Evolutionary conservation across 2,329 filamentous ascomycete genomes (phyloP).

Genomic region (Plectosphaerella cucumerina): DNA sequence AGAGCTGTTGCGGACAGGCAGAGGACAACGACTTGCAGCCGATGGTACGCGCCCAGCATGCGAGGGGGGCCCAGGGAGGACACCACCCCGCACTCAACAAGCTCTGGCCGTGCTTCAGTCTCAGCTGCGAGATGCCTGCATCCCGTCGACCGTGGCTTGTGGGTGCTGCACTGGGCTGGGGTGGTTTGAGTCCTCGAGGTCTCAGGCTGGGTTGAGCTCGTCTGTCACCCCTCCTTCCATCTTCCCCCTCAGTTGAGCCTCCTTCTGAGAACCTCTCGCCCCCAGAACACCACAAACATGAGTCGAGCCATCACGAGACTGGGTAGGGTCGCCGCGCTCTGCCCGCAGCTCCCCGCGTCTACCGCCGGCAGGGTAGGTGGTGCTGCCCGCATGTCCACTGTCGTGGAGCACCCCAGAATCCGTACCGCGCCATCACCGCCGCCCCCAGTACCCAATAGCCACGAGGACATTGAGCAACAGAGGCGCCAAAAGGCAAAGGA

Average conservation of each 20-base stretch:
- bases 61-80: neutral
- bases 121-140: neutral
- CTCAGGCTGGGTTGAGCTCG: neutral
- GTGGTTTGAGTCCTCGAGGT: no score
- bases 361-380: neutral
- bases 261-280: neutral
- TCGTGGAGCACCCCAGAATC: neutral
- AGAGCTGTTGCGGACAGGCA: no score
- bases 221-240: neutral
- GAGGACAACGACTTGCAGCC: neutral
- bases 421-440: neutral
- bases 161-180: neutral
- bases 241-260: neutral
- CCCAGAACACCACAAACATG: neutral
- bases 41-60: neutral
- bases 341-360: neutral
- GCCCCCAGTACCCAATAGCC: neutral
- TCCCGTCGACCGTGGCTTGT: neutral
- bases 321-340: neutral
- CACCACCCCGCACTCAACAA: no score
- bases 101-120: no score
- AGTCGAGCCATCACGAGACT: neutral
- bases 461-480: neutral
- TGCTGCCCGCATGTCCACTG: neutral
- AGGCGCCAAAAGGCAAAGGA: slow-evolving; percentile 10